Conservation (phyloP, 345 rosid genomes). For the Lepidium aucheri region DNA sequence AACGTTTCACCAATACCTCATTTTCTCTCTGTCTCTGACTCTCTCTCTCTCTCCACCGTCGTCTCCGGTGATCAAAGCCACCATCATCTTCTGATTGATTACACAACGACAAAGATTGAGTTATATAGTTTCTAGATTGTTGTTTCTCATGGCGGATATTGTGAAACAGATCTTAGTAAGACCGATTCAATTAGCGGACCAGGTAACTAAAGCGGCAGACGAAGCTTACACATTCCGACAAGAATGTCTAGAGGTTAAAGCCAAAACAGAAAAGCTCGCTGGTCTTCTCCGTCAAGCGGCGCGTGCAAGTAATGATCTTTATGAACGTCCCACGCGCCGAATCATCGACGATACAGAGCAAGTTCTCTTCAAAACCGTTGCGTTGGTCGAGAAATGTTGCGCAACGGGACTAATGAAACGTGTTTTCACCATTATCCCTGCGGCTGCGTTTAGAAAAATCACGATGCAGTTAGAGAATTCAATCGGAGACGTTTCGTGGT, state of each 20-base stretch:
- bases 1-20: constrained; percentile 27
- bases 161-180: constrained; percentile 58
- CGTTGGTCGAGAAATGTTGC: constrained; percentile 54
- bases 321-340: constrained; percentile 72
- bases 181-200: constrained; percentile 75
- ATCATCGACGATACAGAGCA: constrained; percentile 71
- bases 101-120: background rate
- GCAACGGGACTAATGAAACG: constrained; percentile 63
- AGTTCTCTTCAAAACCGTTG: constrained; percentile 60
- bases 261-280: constrained; percentile 65
- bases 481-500: constrained; percentile 74
- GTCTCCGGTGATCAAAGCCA: constrained; percentile 31
- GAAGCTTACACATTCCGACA: constrained; percentile 69
- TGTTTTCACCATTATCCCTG: constrained; percentile 69
- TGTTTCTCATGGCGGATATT: constrained; percentile 50
- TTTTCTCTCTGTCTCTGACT: background rate
- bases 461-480: constrained; percentile 72
- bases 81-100: background rate
- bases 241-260: constrained; percentile 61
- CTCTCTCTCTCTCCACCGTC: constrained; percentile 19
- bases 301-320: constrained; percentile 61
- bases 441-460: constrained; percentile 62
- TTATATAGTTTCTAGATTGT: background rate
- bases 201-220: constrained; percentile 48
- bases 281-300: constrained; percentile 70